These are phyloP conservation scores for Plasmodium fragile DNA, from an alignment of 169 alveolate species.

Conservation along the genomic window DNA sequence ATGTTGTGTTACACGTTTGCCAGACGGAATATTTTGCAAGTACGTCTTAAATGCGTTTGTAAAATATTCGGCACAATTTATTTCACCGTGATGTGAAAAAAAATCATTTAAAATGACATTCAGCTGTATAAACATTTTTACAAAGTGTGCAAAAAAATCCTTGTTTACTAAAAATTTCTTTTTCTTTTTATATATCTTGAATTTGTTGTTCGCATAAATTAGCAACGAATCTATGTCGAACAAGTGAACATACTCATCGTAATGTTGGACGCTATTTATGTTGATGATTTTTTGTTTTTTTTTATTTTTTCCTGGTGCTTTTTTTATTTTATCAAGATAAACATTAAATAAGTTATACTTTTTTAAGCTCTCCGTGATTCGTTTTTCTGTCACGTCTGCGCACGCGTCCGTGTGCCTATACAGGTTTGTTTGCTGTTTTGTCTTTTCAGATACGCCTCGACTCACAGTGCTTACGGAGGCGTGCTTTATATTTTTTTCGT, in stretches of 20 bases:
- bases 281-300: constrained; percentile 46
- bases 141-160: not conserved
- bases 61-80: constrained; percentile 12
- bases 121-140: constrained; percentile 48
- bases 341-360: constrained; percentile 67
- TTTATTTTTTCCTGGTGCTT: not conserved
- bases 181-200: constrained; percentile 17
- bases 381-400: constrained; percentile 1
- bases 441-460: not conserved
- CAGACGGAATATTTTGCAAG: not conserved
- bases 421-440: not conserved
- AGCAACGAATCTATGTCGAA: constrained; percentile 53
- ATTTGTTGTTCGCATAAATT: constrained; percentile 40
- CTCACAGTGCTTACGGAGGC: not conserved
- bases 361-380: constrained; percentile 49
- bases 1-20: not conserved
- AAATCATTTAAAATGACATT: constrained; percentile 51
- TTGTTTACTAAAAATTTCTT: not conserved
- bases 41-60: constrained; percentile 9
- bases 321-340: constrained; percentile 66
- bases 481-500: constrained; percentile 5
- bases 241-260: constrained; percentile 31
- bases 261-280: constrained; percentile 67
- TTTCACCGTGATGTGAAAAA: constrained; percentile 35
- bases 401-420: not conserved